Evolutionary conservation across 1,284 basidiomycete species (phyloP).

Genomic region (Somion occarium): DNA sequence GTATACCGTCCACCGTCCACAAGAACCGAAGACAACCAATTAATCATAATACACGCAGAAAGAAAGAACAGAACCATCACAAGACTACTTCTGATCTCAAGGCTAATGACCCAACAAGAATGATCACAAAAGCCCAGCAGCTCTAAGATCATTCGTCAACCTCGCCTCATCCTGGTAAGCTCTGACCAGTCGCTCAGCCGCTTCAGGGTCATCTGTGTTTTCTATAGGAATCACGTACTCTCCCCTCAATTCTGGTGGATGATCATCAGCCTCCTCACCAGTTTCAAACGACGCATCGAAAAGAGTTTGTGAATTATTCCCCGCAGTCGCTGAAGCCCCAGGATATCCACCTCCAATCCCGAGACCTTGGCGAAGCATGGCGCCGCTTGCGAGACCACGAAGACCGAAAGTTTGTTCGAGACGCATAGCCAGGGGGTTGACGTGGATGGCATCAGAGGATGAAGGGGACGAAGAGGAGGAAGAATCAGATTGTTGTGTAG

Average conservation of each 20-base stretch:
- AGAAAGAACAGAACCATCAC: too few species aligned
- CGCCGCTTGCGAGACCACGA: slow-evolving; percentile 38
- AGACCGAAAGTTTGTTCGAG: slow-evolving; percentile 44
- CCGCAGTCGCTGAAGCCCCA: slow-evolving; percentile 10
- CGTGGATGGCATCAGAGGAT: slow-evolving; percentile 19
- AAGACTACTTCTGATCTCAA: too few species aligned
- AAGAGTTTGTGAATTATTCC: slow-evolving; percentile 14
- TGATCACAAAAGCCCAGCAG: slow-evolving; percentile 56
- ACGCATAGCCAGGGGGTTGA: slow-evolving; percentile 23
- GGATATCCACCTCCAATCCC: slow-evolving; percentile 38
- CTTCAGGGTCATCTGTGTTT: slow-evolving; percentile 35
- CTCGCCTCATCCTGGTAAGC: slow-evolving; percentile 52
- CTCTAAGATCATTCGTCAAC: slow-evolving; percentile 55
- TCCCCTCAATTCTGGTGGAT: slow-evolving; percentile 21
- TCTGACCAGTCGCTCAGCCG: slow-evolving; percentile 38
- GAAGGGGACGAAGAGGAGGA: slow-evolving; percentile 20
- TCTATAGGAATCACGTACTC: slow-evolving; percentile 41
- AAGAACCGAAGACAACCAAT: too few species aligned
- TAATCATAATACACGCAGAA: too few species aligned
- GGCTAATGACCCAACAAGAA: too few species aligned
- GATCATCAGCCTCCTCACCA: slow-evolving; percentile 17
- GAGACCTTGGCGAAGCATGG: slow-evolving; percentile 38
- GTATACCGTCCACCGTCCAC: too few species aligned
- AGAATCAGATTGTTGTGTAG: slow-evolving; percentile 20
- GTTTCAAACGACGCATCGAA: slow-evolving; percentile 14